Percentiles rank a stretch among this genome's conserved stretches.
These are phyloP conservation scores for Aspergillus hancockii DNA, from an alignment of 495 filamentous ascomycete species.

Conservation along the genomic window DNA sequence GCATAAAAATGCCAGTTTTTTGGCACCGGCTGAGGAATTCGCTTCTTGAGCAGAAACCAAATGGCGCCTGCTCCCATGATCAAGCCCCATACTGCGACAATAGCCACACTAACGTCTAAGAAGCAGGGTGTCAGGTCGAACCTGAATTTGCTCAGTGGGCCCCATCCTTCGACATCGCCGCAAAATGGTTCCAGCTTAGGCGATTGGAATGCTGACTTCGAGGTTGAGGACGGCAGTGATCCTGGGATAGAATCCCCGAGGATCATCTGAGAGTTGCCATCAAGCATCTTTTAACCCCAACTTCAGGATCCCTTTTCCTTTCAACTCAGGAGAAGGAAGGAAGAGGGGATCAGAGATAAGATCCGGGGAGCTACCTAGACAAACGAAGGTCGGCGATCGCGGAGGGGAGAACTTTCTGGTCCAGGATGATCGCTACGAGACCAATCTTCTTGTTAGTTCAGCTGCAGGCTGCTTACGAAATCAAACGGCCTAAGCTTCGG, in stretches of 20 bases:
- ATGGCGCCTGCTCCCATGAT: conserved; percentile 73
- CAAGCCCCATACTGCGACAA: conserved; percentile 75
- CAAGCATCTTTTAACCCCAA: conserved; percentile 38
- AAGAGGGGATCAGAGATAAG: conserved; percentile 2
- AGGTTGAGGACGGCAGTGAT: conserved; percentile 31
- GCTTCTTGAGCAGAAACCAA: conserved; percentile 71
- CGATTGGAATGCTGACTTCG: conserved; percentile 31
- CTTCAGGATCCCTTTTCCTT: conserved; percentile 11
- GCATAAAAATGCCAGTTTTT: conserved; percentile 96
- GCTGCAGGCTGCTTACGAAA: conserved; percentile 15
- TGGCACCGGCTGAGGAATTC: conserved; percentile 58
- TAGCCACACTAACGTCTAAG: conserved; percentile 78
- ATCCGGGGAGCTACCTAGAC: neutral
- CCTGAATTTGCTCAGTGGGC: conserved; percentile 76
- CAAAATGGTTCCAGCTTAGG: conserved; percentile 68
- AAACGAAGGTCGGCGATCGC: conserved; percentile 1
- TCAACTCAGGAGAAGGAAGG: neutral
- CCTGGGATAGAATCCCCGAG: conserved; percentile 38
- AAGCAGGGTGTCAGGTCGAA: conserved; percentile 98
- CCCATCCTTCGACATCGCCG: conserved; percentile 90
- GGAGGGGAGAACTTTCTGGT: neutral
- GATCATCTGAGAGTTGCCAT: conserved; percentile 45
- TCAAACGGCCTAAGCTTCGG: conserved; percentile 4
- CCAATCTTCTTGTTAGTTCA: neutral
- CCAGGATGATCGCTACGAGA: neutral